Conservation (phyloP, 257 asterid species). For the Leonotis leonurus region DNA sequence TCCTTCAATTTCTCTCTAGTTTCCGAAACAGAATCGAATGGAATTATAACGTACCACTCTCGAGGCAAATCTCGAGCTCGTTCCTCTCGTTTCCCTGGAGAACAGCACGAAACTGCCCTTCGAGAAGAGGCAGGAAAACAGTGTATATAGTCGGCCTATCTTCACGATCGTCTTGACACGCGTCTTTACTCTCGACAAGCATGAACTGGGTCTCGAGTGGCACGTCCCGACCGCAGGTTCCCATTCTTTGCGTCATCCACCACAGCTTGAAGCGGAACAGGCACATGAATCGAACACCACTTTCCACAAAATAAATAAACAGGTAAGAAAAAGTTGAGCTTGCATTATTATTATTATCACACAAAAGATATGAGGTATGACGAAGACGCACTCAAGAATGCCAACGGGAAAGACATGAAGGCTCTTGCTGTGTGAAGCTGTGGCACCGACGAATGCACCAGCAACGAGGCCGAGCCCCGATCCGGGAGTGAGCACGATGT, state of each 20-base stretch:
- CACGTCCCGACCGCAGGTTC: constrained; percentile 80
- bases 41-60: constrained; percentile 68
- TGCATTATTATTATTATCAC: too few relatives aligned
- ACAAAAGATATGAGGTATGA: too few relatives aligned
- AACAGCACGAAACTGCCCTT: constrained; percentile 94
- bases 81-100: constrained; percentile 89
- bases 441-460: constrained; percentile 89
- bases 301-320: constrained; percentile 11
- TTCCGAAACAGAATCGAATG: constrained; percentile 4
- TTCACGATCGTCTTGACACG: constrained; percentile 46
- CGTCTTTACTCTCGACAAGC: constrained; percentile 86
- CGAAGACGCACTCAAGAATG: constrained; percentile 56
- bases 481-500: constrained; percentile 72
- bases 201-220: constrained; percentile 96
- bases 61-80: constrained; percentile 91
- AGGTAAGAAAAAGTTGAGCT: too few relatives aligned
- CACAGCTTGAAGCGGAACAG: constrained; percentile 94
- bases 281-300: constrained; percentile 90
- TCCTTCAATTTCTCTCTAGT: constrained; percentile 14
- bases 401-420: constrained; percentile 84
- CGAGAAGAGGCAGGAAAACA: constrained; percentile 89
- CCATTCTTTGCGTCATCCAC: constrained; percentile 99
- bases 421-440: constrained; percentile 68
- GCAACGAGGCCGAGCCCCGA: constrained; percentile 42
- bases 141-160: constrained; percentile 65